Conservation (phyloP, 306 rosid species). For the Citrullus mucosospermus region DNA sequence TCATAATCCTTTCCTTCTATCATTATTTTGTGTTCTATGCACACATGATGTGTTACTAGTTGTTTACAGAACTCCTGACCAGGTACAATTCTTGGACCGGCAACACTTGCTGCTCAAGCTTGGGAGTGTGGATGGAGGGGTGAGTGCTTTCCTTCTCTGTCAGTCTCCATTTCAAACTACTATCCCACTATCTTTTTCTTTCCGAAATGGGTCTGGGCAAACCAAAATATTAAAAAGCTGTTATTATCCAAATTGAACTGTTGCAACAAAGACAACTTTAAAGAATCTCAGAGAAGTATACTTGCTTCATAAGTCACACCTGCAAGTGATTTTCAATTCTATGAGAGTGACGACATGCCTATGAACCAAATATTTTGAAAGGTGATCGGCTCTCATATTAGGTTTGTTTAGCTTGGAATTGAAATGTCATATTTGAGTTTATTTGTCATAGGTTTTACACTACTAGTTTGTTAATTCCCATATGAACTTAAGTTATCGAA, state of each 20-base stretch:
- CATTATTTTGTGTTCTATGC: slow-evolving; percentile 1
- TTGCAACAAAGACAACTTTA: not conserved
- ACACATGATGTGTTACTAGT: slow-evolving; percentile 25
- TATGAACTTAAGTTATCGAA: not conserved
- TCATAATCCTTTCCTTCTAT: not conserved
- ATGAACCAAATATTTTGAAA: not conserved
- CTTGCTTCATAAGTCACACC: not conserved
- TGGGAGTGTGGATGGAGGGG: slow-evolving; percentile 97
- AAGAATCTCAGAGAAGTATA: not conserved
- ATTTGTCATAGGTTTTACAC: not conserved
- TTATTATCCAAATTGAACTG: not conserved
- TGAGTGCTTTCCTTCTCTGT: slow-evolving; percentile 31
- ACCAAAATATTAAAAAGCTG: not conserved
- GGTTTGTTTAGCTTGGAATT: not conserved
- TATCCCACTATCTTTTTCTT: not conserved
- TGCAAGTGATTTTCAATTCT: not conserved
- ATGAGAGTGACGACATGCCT: not conserved
- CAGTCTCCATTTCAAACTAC: not conserved
- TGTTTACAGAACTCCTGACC: slow-evolving; percentile 37
- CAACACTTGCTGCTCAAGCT: slow-evolving; percentile 90
- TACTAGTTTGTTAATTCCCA: not conserved
- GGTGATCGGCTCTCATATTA: not conserved
- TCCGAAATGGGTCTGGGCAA: not conserved
- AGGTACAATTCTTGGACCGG: slow-evolving; percentile 99
- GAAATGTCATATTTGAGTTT: not conserved